Conservation (phyloP, 163 green algal genomes). For the Prototheca cutis region DNA sequence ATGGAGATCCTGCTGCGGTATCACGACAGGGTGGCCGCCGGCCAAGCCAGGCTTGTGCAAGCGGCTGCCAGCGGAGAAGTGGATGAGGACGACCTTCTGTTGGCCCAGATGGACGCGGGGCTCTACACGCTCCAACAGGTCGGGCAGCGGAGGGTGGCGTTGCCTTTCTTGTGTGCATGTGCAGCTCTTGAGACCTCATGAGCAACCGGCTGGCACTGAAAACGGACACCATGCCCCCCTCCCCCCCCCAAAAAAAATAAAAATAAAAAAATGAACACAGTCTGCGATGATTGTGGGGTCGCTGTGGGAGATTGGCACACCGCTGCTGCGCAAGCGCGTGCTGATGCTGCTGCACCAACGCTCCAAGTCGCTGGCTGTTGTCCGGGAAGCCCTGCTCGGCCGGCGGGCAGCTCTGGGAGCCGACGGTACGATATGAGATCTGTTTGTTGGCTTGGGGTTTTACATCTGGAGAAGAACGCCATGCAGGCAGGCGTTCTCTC, state of each 20-base stretch:
- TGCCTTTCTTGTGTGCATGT: too few relatives aligned
- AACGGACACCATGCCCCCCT: too few relatives aligned
- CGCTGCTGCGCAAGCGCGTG: slow-evolving; percentile 53
- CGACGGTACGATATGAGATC: slow-evolving; percentile 10
- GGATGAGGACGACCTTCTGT: slow-evolving; percentile 47
- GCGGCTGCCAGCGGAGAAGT: neutral
- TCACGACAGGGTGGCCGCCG: slow-evolving; percentile 31
- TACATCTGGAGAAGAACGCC: too few relatives aligned
- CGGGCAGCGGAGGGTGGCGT: neutral
- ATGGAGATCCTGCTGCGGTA: slow-evolving; percentile 79
- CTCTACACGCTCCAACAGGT: slow-evolving; percentile 71
- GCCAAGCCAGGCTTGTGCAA: slow-evolving; percentile 24
- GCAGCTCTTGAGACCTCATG: too few relatives aligned
- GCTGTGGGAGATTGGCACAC: slow-evolving; percentile 62
- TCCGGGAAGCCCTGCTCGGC: slow-evolving; percentile 32
- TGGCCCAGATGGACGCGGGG: slow-evolving; percentile 62
- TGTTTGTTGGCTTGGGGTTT: slow-evolving; percentile 1
- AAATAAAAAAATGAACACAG: too few relatives aligned
- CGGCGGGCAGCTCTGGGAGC: slow-evolving; percentile 9
- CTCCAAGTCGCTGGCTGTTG: slow-evolving; percentile 28
- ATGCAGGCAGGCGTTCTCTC: neutral
- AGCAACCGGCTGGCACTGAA: too few relatives aligned
- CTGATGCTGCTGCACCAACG: slow-evolving; percentile 65
- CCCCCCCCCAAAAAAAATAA: too few relatives aligned
- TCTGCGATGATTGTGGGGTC: slow-evolving; percentile 51